A percentile compares a stretch with the other conserved stretches of the same genome.
phyloP scores from a whole-genome alignment of 257 asterid genomes.

The Leptodermis oblonga region DNA sequence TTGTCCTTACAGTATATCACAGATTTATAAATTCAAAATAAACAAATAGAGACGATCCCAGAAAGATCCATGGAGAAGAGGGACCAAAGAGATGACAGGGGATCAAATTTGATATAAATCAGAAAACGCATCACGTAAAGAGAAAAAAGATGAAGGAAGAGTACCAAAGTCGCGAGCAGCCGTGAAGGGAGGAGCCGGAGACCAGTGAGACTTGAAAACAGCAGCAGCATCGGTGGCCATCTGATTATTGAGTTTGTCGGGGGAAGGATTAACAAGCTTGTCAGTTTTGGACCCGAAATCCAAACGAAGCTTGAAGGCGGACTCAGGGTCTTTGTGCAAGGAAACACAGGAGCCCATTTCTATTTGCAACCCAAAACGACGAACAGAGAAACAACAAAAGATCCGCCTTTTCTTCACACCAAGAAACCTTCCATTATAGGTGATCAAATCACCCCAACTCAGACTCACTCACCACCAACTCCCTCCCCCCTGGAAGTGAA shows the following conservation, averaged over 20 bases:
- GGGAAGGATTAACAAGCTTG: slow-evolving; percentile 45
- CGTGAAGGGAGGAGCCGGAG: slow-evolving; percentile 18
- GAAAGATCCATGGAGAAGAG: neutral
- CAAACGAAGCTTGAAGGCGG: slow-evolving; percentile 38
- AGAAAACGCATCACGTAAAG: neutral
- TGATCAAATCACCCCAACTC: slow-evolving; percentile 1
- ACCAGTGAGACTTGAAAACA: slow-evolving; percentile 32
- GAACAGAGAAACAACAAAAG: neutral
- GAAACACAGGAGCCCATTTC: slow-evolving; percentile 45
- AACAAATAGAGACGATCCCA: neutral
- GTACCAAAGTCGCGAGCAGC: slow-evolving; percentile 27
- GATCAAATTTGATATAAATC: neutral
- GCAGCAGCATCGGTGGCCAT: slow-evolving; percentile 24
- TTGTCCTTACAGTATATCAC: neutral
- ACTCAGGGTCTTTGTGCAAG: slow-evolving; percentile 29
- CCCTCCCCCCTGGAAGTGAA: no score
- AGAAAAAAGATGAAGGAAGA: no score
- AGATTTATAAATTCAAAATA: neutral
- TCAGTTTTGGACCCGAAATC: slow-evolving; percentile 43
- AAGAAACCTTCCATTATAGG: neutral
- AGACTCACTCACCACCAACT: no score
- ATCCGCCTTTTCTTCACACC: no score
- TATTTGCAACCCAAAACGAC: neutral
- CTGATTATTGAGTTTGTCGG: slow-evolving; percentile 38
- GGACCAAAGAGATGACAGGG: neutral